phyloP scores from a whole-genome alignment of 257 asterid species.

The Ligustrum vulgare region DNA sequence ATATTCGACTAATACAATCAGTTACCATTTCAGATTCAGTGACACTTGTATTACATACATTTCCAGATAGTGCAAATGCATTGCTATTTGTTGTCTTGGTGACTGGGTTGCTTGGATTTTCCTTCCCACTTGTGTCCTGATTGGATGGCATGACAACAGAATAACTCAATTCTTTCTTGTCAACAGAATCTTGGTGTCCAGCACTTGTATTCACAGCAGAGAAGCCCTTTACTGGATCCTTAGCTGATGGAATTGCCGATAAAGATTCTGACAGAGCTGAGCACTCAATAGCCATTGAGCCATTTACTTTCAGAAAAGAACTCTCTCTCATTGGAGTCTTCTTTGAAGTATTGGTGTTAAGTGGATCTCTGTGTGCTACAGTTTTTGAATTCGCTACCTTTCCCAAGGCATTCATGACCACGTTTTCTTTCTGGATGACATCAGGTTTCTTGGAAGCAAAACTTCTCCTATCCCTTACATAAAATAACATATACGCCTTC shows the following conservation, averaged over 20 bases:
- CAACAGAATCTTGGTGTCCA: too few relatives aligned
- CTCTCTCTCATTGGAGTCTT: constrained; percentile 29
- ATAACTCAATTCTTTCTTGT: too few relatives aligned
- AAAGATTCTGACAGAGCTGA: constrained; percentile 24
- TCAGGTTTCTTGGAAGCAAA: constrained; percentile 43
- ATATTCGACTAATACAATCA: not conserved
- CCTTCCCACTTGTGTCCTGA: constrained; percentile 14
- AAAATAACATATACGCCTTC: constrained; percentile 95
- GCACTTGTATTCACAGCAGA: constrained; percentile 17
- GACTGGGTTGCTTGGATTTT: constrained; percentile 21
- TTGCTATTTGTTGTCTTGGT: constrained; percentile 22
- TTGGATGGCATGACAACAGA: too few relatives aligned
- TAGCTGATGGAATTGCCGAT: constrained; percentile 27
- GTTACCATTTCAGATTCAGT: constrained; percentile 45
- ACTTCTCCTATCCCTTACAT: constrained; percentile 69
- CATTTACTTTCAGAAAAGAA: constrained; percentile 23
- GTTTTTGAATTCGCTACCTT: constrained; percentile 42
- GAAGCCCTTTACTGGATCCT: constrained; percentile 27
- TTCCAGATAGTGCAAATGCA: constrained; percentile 20
- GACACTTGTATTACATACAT: constrained; percentile 23
- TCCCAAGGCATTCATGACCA: constrained; percentile 41
- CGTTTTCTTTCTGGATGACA: constrained; percentile 44
- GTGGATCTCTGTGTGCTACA: constrained; percentile 32
- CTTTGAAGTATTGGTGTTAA: constrained; percentile 20
- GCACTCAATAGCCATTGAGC: constrained; percentile 23